phyloP scores from a whole-genome alignment of 768 basidiomycete genomes.

The Hygrocybe coccinea region DNA sequence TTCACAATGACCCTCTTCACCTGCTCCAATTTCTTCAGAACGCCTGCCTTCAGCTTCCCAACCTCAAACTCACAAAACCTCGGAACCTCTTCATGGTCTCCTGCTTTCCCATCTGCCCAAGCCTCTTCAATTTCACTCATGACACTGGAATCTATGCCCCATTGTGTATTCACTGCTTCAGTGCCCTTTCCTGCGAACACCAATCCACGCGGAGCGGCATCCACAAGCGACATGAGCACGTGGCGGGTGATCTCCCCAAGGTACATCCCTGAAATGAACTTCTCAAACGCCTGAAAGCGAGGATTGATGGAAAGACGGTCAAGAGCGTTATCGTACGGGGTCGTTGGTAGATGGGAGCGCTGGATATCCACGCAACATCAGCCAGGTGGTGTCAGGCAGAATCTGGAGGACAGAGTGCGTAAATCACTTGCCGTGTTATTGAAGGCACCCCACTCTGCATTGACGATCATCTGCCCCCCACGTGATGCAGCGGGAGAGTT shows the following conservation, averaged over 20 bases:
- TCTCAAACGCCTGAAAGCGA: slow-evolving; percentile 89
- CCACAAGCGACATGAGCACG: slow-evolving; percentile 75
- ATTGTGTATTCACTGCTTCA: slow-evolving; percentile 73
- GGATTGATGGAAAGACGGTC: slow-evolving; percentile 96
- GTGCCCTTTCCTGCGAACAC: slow-evolving; percentile 82
- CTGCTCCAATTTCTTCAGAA: slow-evolving; percentile 41
- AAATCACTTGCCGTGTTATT: slow-evolving; percentile 71
- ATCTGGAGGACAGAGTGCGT: neutral
- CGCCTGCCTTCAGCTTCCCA: slow-evolving; percentile 27
- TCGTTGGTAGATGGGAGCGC: slow-evolving; percentile 63
- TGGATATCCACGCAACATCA: slow-evolving; percentile 1
- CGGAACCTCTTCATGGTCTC: slow-evolving; percentile 31
- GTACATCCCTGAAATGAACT: slow-evolving; percentile 99
- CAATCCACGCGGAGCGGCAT: slow-evolving; percentile 62
- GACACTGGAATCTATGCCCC: slow-evolving; percentile 92
- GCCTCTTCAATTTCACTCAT: slow-evolving; percentile 79
- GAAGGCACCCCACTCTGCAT: slow-evolving; percentile 98
- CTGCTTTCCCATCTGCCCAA: slow-evolving; percentile 48
- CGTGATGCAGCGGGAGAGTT: slow-evolving; percentile 49
- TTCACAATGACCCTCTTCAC: slow-evolving; percentile 59
- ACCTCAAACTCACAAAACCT: slow-evolving; percentile 35
- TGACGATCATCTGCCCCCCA: slow-evolving; percentile 86
- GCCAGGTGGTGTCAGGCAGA: neutral
- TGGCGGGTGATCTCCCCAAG: slow-evolving; percentile 91
- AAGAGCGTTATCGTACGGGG: slow-evolving; percentile 85